Conservation (phyloP, 345 rosid genomes). For the Populus ilicifolia region DNA sequence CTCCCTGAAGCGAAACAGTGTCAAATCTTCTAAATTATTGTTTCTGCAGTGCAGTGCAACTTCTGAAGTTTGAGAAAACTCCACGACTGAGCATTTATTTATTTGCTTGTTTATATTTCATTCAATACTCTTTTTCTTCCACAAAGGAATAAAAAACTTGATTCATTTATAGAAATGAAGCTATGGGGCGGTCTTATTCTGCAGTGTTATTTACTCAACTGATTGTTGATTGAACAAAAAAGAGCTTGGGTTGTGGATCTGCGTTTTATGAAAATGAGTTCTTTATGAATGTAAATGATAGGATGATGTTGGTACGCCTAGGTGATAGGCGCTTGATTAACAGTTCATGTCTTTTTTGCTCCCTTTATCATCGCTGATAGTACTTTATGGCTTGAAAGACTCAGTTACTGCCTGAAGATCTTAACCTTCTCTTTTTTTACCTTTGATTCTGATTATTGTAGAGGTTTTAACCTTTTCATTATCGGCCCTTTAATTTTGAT, state of each 20-base stretch:
- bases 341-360: not conserved
- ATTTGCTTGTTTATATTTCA: not conserved
- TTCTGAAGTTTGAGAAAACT: slow-evolving; percentile 1
- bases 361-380: no score
- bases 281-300: not conserved
- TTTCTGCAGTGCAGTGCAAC: not conserved
- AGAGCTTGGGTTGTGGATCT: not conserved
- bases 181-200: not conserved
- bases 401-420: not conserved
- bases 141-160: not conserved
- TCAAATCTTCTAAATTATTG: not conserved
- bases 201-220: not conserved
- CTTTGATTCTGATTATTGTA: not conserved
- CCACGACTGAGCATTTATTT: not conserved
- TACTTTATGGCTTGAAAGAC: not conserved
- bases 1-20: slow-evolving; percentile 14
- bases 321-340: not conserved
- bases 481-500: not conserved
- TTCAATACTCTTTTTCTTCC: not conserved
- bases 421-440: not conserved
- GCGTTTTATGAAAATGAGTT: not conserved
- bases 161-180: not conserved
- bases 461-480: not conserved
- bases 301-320: not conserved
- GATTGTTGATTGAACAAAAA: not conserved